Evolutionary conservation across 805 yeast genomes (phyloP), one percentile per base, ranked within the genome.

Genomic region (Cyberlindnera euphorbiiphila): DNA sequence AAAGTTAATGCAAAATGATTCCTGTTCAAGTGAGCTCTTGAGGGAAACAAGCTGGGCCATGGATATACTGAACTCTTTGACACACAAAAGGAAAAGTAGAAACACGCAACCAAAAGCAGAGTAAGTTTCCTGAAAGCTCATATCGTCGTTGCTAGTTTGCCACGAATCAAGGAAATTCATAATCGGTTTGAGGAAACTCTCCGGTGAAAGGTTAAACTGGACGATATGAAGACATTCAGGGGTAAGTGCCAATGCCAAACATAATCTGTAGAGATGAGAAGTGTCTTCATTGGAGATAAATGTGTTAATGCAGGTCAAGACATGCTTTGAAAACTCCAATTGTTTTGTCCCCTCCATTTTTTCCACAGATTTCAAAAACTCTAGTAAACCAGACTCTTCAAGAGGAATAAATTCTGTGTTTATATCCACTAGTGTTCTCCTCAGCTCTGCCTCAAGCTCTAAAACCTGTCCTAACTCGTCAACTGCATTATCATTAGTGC

Each of bases 61-160:
- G 12, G 59, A 47, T 22, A 66, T 51, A 22, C 60, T 59, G 44
- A 64, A 73, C 25, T 71, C 61, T 32, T 61, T 59, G 7, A 58
- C 59, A n/a, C 69, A 50, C 13, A 64, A 51, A 3, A 65, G 49
- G 8, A 78, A 47, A 27, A 80, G 63, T 25, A 80, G 53, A 18
- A 82, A 50, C 1, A 79, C 62, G 31, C 76, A 66, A 1, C 94
- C 88, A 56, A 81, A 79, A 26, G 84, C 78, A 2, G 85, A 66
- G 51, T 79, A 84, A 11, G 68, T 59, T 25, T 83, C 93, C 55
- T 81, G 87, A 44, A 72, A 74, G 46, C 75, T 72, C 39, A 68
- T 66, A 24, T 75, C 81, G 30, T 72, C 78, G 5, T 56, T 59
- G 34, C 47, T 49, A 23, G 46, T 29, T 46, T 42, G 68, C 58